A percentile compares a stretch with the other conserved stretches of the same genome.
phyloP scores from a whole-genome alignment of 768 basidiomycete species.

The Boletales sp. region DNA sequence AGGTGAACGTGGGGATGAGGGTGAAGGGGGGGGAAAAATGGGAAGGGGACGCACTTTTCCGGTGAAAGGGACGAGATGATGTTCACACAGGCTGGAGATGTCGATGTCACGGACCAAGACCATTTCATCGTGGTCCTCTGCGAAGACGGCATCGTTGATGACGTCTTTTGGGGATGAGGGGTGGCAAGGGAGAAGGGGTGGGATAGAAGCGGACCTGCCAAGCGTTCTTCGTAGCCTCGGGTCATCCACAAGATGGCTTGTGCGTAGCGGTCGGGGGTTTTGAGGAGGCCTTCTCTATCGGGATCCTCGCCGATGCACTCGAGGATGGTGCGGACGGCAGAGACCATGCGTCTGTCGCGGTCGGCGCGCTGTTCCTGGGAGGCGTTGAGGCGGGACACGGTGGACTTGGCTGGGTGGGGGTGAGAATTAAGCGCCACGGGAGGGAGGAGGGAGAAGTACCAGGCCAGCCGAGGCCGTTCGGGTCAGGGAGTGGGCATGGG shows the following conservation, averaged over 20 bases:
- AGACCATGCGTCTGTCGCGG: constrained; percentile 73
- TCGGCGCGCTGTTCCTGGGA: constrained; percentile 67
- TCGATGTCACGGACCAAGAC: constrained; percentile 97
- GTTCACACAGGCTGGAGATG: constrained; percentile 96
- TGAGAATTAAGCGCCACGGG: constrained; percentile 9
- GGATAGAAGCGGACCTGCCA: constrained; percentile 59
- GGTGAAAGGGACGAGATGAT: constrained; percentile 96
- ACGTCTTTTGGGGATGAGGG: constrained; percentile 59
- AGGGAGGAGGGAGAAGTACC: constrained; percentile 42
- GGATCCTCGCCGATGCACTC: constrained; percentile 99
- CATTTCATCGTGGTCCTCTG: constrained; percentile 99
- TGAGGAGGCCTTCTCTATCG: constrained; percentile 84
- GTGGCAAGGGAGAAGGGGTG: constrained; percentile 1
- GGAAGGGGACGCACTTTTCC: constrained; percentile 68
- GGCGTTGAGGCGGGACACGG: constrained; percentile 77
- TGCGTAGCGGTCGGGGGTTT: constrained; percentile 93
- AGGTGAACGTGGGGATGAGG: constrained; percentile 14
- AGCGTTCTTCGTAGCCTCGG: constrained; percentile 92
- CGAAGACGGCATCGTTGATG: constrained; percentile 97
- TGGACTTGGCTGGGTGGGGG: constrained; percentile 72
- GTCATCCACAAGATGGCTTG: constrained; percentile 99
- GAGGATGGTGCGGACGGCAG: constrained; percentile 86
- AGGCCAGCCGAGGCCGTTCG: constrained; percentile 91
- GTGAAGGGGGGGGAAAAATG: constrained; percentile 15
- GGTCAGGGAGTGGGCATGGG: constrained; percentile 39